Base-by-base conservation (phyloP, 768 basidiomycete species). In the Boletus rubroflammeus region DNA sequence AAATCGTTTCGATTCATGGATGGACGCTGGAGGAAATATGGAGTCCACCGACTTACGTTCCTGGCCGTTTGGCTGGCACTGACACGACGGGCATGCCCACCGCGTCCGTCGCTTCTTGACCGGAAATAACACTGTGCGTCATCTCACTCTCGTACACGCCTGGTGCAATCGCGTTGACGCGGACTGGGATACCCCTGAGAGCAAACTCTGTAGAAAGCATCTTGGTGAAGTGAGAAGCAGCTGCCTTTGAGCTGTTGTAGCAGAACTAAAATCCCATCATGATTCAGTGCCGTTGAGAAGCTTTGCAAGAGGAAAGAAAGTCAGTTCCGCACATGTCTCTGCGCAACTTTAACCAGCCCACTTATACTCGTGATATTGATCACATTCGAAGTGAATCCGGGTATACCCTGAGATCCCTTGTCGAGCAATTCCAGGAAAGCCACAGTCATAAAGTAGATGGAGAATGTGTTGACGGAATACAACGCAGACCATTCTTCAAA, bases 221-320 rank as follows among this genome's bases (percentile, higher is more conserved):
- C 69, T 76, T 84, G 10, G 88, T 88, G n/a, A 92, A 72, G 58
- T 90, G 88, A 13, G 85, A 78, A 6, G 82, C 83, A 3, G 88
- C 90, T 0, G 86, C 88, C 67, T 92, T 92, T 7, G 86, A 75
- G 61, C 85, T 87, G 68, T 92, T 92, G 68, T 92, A 92, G 28
- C 79, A 81, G 65, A 91, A 91, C 90, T 92, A 62, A 23, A 47
- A 23, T 34, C 19, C 21, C 36, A 38, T 41, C 28, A n/a, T 11
- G 28, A 28, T 31, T 28, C 38, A 44, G 38, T 19, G 6, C 19
- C 25, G 19, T n/a, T n/a, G 23, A 28, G 23, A 28, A 34, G 6
- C 19, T 17, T 3, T n/a, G 2, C 3, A 31, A 42, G 6, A 36
- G 45, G 3, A 28, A 39, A 36, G n/a, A 23, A 43, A 25, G 25